Base-by-base conservation (phyloP, 2,329 filamentous ascomycete species). In the Parastagonospora nodorum region DNA sequence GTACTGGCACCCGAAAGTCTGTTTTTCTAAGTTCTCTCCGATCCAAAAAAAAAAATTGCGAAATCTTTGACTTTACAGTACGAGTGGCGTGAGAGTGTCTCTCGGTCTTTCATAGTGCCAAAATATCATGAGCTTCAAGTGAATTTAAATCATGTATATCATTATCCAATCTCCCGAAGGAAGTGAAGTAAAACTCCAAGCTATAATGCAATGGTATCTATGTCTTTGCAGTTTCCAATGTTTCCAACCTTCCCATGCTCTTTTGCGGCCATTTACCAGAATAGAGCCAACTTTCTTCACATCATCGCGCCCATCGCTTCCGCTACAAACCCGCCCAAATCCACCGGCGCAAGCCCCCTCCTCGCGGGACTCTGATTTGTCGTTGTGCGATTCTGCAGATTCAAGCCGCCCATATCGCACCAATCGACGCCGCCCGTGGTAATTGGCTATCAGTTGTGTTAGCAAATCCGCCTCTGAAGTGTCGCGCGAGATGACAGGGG, bases 341-440 rank as follows among this genome's bases (percentile, higher is more conserved):
- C 38, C 4, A 29, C 38, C 10, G 38, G 38, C 11, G 16, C 38
- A 10, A 40, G 16, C 24, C 38, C 38, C 7, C 38, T 19, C 24
- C 38, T 29, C 10, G 24, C 24, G 11, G 24, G 38, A 14, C 9
- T 40, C 16, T 33, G 33, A 24, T 24, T 24, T 24, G 19, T 3
- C 5, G 50, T 55, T 14, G 64, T 62, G 10, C 36, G 15, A n/a
- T 48, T 42, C 24, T 48, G 4, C 52, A 68, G 42, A 27, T 67
- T 62, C 19, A 73, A 48, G 9, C 58, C 60, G 14, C 67, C 66
- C 19, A 71, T 68, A 31, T 71, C 67, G 58, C 73, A 75, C 73
- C 73, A 75, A 7, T 67, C 61, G 1, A 66, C 61, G 11, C 59
- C 60, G 4, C 61, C 58, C 8, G 63, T 67, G 4, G 45, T 62